phyloP scores from a whole-genome alignment of 805 yeast genomes.

The Sugiyamaella valdiviana region DNA sequence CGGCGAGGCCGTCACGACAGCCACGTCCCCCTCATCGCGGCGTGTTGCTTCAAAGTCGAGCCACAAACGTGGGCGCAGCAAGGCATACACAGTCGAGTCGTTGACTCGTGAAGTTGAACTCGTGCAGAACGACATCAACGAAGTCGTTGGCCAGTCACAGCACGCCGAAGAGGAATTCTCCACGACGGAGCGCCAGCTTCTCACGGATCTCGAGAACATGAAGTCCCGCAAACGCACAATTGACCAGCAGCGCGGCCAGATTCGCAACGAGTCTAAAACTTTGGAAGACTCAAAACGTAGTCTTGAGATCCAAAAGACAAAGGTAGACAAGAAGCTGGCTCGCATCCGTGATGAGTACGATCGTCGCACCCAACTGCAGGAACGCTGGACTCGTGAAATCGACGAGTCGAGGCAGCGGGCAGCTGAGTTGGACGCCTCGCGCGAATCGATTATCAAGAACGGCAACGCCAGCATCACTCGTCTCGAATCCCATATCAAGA shows the following conservation, averaged over 20 bases:
- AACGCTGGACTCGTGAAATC: slow-evolving; percentile 23
- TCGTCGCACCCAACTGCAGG: slow-evolving; percentile 10
- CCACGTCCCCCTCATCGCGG: not conserved
- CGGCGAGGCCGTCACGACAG: not conserved
- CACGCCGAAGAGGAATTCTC: slow-evolving; percentile 28
- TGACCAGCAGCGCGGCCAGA: slow-evolving; percentile 29
- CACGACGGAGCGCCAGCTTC: slow-evolving; percentile 22
- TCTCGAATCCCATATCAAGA: slow-evolving; percentile 11
- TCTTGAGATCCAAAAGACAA: slow-evolving; percentile 32
- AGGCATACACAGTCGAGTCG: slow-evolving; percentile 30
- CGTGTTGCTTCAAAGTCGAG: not conserved
- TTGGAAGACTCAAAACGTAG: slow-evolving; percentile 34
- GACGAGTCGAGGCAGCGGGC: slow-evolving; percentile 15
- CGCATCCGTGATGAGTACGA: slow-evolving; percentile 19
- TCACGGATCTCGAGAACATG: slow-evolving; percentile 26
- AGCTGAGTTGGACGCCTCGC: slow-evolving; percentile 11
- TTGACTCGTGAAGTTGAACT: slow-evolving; percentile 32
- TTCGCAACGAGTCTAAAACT: slow-evolving; percentile 32
- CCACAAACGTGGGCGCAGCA: slow-evolving; percentile 4
- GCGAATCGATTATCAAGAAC: slow-evolving; percentile 8
- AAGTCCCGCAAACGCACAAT: slow-evolving; percentile 28
- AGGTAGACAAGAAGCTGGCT: slow-evolving; percentile 24
- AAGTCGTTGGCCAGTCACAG: slow-evolving; percentile 21
- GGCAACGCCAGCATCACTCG: slow-evolving; percentile 10
- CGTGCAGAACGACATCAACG: slow-evolving; percentile 31